phyloP scores from a whole-genome alignment of 2,329 filamentous ascomycete genomes.

The Epichloe aotearoae region DNA sequence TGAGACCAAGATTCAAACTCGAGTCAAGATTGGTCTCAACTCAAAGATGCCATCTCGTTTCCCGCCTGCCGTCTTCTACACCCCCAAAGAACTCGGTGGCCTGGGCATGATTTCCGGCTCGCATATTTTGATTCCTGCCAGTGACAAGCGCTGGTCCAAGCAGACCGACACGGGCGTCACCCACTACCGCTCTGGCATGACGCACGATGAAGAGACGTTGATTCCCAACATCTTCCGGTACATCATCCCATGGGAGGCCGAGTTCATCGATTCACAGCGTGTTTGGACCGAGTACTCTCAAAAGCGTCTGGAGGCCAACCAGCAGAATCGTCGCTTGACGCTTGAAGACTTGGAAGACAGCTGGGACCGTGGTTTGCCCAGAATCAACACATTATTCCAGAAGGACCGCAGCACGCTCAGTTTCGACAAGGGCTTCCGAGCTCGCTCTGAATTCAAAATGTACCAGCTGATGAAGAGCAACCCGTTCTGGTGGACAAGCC shows the following conservation, averaged over 20 bases:
- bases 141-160: conserved; percentile 96
- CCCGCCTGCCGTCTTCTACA: conserved; percentile 96
- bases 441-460: conserved; percentile 91
- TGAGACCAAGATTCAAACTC: conserved; percentile 97
- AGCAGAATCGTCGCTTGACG: conserved; percentile 88
- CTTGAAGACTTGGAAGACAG: conserved; percentile 95
- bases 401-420: conserved; percentile 94
- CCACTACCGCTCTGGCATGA: conserved; percentile 95
- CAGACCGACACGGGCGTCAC: conserved; percentile 96
- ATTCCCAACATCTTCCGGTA: conserved; percentile 99
- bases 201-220: conserved; percentile 90
- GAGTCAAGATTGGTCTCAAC: conserved; percentile 96
- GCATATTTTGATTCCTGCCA: conserved; percentile 92
- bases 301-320: conserved; percentile 91
- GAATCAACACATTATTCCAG: conserved; percentile 98
- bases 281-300: conserved; percentile 99
- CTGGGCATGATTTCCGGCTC: conserved; percentile 98
- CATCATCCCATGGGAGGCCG: conserved; percentile 97
- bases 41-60: conserved; percentile 99
- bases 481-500: conserved; percentile 98
- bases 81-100: conserved; percentile 92
- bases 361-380: conserved; percentile 92
- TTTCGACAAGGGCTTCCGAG: conserved; percentile 97
- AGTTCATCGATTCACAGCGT: conserved; percentile 97
- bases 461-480: conserved; percentile 99